phyloP scores from a whole-genome alignment of 805 yeast genomes.

The Nakazawaea holstii region DNA sequence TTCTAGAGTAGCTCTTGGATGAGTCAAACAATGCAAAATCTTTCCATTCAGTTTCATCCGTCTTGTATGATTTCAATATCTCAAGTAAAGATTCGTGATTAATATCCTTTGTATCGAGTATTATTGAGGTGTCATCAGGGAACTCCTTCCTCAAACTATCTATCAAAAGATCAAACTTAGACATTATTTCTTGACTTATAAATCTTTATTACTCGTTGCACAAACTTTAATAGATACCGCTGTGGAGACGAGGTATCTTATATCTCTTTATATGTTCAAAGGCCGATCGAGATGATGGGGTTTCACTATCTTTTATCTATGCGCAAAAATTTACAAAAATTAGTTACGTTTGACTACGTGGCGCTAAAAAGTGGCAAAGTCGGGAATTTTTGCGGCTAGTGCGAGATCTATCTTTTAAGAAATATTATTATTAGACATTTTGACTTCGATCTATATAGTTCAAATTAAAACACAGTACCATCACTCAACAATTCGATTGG shows the following conservation, averaged over 20 bases:
- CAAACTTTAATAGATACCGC: no score
- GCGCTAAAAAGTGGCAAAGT: no score
- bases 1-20: slow-evolving; percentile 50
- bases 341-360: no score
- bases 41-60: slow-evolving; percentile 51
- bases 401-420: no score
- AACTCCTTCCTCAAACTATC: slow-evolving; percentile 21
- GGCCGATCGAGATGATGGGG: background rate
- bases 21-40: slow-evolving; percentile 51
- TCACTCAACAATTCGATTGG: slow-evolving; percentile 59
- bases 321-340: no score
- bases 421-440: no score
- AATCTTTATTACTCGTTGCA: background rate
- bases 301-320: background rate
- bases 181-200: background rate
- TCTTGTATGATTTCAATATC: slow-evolving; percentile 42
- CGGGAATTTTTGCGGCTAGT: no score
- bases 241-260: background rate
- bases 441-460: no score
- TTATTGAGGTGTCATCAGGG: slow-evolving; percentile 14
- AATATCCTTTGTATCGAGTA: slow-evolving; percentile 35
- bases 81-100: slow-evolving; percentile 41
- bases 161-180: slow-evolving; percentile 16
- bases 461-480: slow-evolving; percentile 53
- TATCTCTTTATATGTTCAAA: background rate